A percentile compares a stretch with the other conserved stretches of the same genome.
Evolutionary conservation across 495 filamentous ascomycete species (phyloP).

Genomic region (Xylaria castorea): DNA sequence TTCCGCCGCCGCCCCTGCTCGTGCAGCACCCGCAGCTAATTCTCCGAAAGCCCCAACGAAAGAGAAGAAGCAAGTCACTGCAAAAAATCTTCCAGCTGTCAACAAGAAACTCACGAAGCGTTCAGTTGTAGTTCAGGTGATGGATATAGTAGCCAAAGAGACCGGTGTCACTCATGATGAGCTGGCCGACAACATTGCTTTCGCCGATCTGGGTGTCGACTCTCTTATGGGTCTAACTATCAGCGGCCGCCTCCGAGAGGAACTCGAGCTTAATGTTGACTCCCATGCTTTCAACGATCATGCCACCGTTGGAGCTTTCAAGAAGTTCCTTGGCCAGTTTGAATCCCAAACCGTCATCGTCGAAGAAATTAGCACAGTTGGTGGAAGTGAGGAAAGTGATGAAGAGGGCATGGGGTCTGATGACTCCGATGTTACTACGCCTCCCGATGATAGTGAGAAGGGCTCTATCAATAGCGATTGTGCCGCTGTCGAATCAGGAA

Average conservation of each 20-base stretch:
- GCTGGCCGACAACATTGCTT: slow-evolving; percentile 60
- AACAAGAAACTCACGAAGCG: slow-evolving; percentile 48
- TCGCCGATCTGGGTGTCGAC: slow-evolving; percentile 66
- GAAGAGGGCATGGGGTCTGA: slow-evolving; percentile 51
- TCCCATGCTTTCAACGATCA: slow-evolving; percentile 60
- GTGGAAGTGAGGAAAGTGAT: slow-evolving; percentile 47
- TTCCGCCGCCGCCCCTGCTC: slow-evolving; percentile 39
- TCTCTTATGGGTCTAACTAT: slow-evolving; percentile 65
- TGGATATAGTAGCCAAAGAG: slow-evolving; percentile 71
- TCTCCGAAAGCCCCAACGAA: slow-evolving; percentile 49
- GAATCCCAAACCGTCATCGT: slow-evolving; percentile 42
- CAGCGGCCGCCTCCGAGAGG: slow-evolving; percentile 60
- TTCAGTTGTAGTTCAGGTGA: slow-evolving; percentile 52
- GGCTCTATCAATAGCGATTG: slow-evolving; percentile 50
- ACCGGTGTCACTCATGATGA: slow-evolving; percentile 68
- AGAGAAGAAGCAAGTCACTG: slow-evolving; percentile 53
- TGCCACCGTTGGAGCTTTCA: slow-evolving; percentile 66
- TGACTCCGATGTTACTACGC: slow-evolving; percentile 57
- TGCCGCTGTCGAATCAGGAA: slow-evolving; percentile 36
- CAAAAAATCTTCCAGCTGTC: slow-evolving; percentile 49
- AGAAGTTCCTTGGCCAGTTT: slow-evolving; percentile 59
- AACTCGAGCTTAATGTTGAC: slow-evolving; percentile 63
- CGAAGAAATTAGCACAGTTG: slow-evolving; percentile 43
- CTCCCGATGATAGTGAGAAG: slow-evolving; percentile 52
- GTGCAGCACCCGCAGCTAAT: slow-evolving; percentile 49